Evolutionary conservation across 2,329 filamentous ascomycete genomes (phyloP), one percentile per base, ranked within the genome.

Genomic region (Stemphylium beticola): DNA sequence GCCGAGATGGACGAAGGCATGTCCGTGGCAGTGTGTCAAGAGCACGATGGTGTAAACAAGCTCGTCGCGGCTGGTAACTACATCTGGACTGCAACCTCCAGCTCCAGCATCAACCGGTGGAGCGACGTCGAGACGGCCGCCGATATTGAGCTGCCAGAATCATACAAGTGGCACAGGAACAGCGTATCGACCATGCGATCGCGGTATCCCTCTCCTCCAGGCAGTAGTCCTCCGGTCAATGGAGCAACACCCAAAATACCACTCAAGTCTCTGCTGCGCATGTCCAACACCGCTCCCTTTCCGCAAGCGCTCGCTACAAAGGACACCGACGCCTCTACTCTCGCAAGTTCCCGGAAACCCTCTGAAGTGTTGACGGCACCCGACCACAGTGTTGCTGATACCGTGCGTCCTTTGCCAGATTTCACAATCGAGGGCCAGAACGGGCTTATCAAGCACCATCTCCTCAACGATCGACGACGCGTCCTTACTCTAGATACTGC

Each of bases 51-150:
- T 3, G 87, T 93, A 6, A 87, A 84, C 68, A 85, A 86, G 55
- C 77, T 87, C 4, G 78, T 85, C 32, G 78, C 80, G 18, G 87
- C 87, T 7, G 88, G 87, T 24, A 89, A 90, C 65, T 88, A 90
- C 70, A 84, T 97, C 45, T 97, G 93, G 93, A 95, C 92, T 0
- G 91, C 92, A 3, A 96, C 92, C 0, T 89, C 90, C 22, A 89
- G 90, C 68, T 96, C 93, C 1, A 96, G 92, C 53, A 95, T 97
- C 76, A 96, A 96, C 74, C 84, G 93, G 51, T 97, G 93, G 93
- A 83, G 83, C 44, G 90, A 96, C 73, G 85, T 98, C 33, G 90
- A 97, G 65, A 96, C 90, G 0, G 85, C 86, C 18, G 82, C 85
- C 1, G 87, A 90, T 45, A 83, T 93, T 24, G 86, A 89, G 18